A percentile compares a stretch with the other conserved stretches of the same genome.
These are phyloP conservation scores for Salix caprea DNA, from an alignment of 345 rosid genomes.

Conservation along the genomic window DNA sequence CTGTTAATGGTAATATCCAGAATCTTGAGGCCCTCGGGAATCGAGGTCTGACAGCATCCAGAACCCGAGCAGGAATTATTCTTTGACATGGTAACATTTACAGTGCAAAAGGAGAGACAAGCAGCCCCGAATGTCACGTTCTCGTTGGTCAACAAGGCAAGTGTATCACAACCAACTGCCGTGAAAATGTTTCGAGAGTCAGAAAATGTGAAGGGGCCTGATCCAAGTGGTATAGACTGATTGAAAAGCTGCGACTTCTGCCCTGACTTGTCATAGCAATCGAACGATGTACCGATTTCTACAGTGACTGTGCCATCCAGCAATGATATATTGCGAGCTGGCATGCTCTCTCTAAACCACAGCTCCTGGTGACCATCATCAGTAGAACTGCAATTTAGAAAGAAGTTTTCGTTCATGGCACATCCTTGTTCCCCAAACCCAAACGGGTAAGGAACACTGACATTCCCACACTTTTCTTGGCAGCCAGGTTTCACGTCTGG, in stretches of 20 bases:
- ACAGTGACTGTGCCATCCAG: slow-evolving; percentile 5
- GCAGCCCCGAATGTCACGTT: neutral
- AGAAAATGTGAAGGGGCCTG: slow-evolving; percentile 9
- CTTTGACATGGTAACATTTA: neutral
- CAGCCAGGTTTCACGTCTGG: neutral
- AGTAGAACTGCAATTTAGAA: neutral
- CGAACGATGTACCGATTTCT: neutral
- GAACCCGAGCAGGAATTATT: neutral
- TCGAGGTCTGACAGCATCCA: neutral
- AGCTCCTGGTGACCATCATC: neutral
- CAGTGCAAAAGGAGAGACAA: slow-evolving; percentile 12
- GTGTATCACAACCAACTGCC: slow-evolving; percentile 25
- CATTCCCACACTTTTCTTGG: slow-evolving; percentile 16
- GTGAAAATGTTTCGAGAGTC: slow-evolving; percentile 21
- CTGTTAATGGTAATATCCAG: fast-evolving
- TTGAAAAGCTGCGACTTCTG: too few species aligned
- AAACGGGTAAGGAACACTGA: slow-evolving; percentile 29
- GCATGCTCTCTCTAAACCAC: neutral
- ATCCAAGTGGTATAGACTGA: fast-evolving
- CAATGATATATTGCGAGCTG: neutral
- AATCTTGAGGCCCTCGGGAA: neutral
- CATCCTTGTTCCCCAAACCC: slow-evolving; percentile 11
- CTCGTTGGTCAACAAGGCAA: neutral
- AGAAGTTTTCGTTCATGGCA: neutral
- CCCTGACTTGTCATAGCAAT: slow-evolving; percentile 8